phyloP scores from a whole-genome alignment of 305 asterid genomes.

The Fraxinus nigra region DNA sequence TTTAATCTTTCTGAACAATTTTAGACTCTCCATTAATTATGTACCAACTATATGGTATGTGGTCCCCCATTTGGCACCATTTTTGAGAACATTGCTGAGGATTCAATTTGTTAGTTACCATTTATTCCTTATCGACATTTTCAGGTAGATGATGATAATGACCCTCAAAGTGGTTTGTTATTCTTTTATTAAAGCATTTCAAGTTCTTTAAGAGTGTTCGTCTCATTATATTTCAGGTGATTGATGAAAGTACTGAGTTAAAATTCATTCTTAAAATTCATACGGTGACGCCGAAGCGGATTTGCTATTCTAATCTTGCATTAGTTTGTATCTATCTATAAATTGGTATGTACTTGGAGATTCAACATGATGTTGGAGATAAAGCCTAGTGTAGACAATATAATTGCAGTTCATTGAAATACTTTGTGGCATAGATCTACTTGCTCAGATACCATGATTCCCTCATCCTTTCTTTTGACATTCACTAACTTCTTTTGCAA shows the following conservation, averaged over 20 bases:
- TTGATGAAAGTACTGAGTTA: slow-evolving; percentile 6
- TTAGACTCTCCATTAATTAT: slow-evolving; percentile 27
- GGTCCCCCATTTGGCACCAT: slow-evolving; percentile 34
- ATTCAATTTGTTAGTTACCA: slow-evolving; percentile 30
- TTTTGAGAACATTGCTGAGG: slow-evolving; percentile 11
- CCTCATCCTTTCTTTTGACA: not conserved
- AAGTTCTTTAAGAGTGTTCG: slow-evolving; percentile 6
- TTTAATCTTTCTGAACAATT: slow-evolving; percentile 28
- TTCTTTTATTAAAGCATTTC: slow-evolving; percentile 1
- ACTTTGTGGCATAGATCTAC: not conserved
- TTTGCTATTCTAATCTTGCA: slow-evolving; percentile 12
- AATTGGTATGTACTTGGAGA: not conserved
- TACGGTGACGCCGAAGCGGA: not conserved
- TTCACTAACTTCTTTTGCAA: not conserved
- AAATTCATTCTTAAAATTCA: not conserved
- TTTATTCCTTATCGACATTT: slow-evolving; percentile 32
- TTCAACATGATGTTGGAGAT: slow-evolving; percentile 5
- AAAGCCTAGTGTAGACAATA: not conserved
- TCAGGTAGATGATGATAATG: slow-evolving; percentile 14
- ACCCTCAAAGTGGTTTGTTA: slow-evolving; percentile 7
- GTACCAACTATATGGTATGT: slow-evolving; percentile 27
- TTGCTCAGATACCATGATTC: not conserved
- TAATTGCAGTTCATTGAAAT: not conserved
- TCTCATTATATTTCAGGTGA: slow-evolving; percentile 12
- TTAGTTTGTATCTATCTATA: slow-evolving; percentile 4